These are phyloP conservation scores for Neodidymelliopsis sp. DNA, from an alignment of 2,329 filamentous ascomycete species.

Conservation along the genomic window DNA sequence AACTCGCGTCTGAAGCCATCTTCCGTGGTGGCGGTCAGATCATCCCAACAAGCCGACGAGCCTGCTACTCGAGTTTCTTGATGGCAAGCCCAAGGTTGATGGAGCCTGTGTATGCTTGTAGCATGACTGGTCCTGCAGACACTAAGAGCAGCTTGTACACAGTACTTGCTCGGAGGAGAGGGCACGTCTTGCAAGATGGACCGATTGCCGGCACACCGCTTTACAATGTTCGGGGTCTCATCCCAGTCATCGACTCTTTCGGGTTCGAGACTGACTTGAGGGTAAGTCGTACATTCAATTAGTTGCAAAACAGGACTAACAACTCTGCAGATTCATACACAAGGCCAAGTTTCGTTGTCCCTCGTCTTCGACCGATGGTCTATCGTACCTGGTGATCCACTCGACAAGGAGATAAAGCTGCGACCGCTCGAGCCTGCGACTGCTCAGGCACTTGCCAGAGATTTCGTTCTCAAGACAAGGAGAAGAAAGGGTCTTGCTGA, in stretches of 20 bases:
- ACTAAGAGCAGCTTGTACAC: conserved; percentile 91
- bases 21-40: conserved; percentile 96
- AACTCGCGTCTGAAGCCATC: conserved; percentile 87
- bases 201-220: conserved; percentile 93
- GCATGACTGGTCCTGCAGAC: conserved; percentile 91
- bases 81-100: conserved; percentile 96
- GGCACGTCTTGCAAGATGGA: conserved; percentile 92
- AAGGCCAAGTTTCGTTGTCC: conserved; percentile 88
- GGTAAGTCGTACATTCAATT: conserved; percentile 29
- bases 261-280: conserved; percentile 97
- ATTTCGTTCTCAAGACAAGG: conserved; percentile 96
- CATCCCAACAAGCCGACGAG: conserved; percentile 90
- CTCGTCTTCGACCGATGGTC: conserved; percentile 96
- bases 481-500: conserved; percentile 92
- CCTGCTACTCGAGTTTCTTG: conserved; percentile 94
- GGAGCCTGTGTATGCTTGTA: conserved; percentile 93
- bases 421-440: conserved; percentile 86
- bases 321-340: conserved; percentile 76
- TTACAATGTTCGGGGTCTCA: conserved; percentile 87
- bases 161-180: conserved; percentile 83
- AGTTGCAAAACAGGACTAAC: conserved; percentile 10
- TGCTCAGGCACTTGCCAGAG: conserved; percentile 87
- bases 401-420: conserved; percentile 84
- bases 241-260: conserved; percentile 96
- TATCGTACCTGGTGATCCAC: conserved; percentile 92